These are phyloP conservation scores for Scenedesmus sp. DNA, from an alignment of 163 green algal genomes.

Conservation along the genomic window DNA sequence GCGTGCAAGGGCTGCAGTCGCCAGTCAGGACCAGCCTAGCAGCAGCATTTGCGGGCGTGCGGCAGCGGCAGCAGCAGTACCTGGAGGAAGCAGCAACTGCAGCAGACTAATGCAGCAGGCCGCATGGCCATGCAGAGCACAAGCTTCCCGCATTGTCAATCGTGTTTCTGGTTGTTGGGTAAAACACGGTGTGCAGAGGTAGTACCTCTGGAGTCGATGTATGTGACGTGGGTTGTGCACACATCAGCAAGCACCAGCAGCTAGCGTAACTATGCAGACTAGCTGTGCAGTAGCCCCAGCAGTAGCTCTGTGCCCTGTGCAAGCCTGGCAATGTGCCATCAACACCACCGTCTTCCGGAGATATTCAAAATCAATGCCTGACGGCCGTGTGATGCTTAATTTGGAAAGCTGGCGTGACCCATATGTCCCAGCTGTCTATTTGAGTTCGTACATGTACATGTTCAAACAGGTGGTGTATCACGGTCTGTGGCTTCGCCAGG, in stretches of 20 bases:
- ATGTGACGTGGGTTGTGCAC: too few relatives aligned
- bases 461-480: neutral
- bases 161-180: too few relatives aligned
- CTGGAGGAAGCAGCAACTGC: conserved; percentile 7
- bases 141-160: too few relatives aligned
- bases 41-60: conserved; percentile 34
- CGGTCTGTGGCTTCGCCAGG: neutral
- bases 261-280: too few relatives aligned
- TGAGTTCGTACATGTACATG: neutral
- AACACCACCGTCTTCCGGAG: too few relatives aligned
- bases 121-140: neutral
- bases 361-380: too few relatives aligned
- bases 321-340: too few relatives aligned
- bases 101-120: neutral
- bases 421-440: neutral
- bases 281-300: too few relatives aligned
- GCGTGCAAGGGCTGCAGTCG: neutral
- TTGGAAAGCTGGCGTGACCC: neutral
- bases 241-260: too few relatives aligned
- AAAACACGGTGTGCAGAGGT: too few relatives aligned
- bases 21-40: neutral
- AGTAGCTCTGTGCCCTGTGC: too few relatives aligned
- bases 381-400: neutral
- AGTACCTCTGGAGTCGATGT: too few relatives aligned
- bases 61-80: conserved; percentile 47